Percentiles rank a stretch among this genome's conserved stretches.
phyloP scores from a whole-genome alignment of 2,329 filamentous ascomycete genomes.

The Penicillium sclerotiorum region DNA sequence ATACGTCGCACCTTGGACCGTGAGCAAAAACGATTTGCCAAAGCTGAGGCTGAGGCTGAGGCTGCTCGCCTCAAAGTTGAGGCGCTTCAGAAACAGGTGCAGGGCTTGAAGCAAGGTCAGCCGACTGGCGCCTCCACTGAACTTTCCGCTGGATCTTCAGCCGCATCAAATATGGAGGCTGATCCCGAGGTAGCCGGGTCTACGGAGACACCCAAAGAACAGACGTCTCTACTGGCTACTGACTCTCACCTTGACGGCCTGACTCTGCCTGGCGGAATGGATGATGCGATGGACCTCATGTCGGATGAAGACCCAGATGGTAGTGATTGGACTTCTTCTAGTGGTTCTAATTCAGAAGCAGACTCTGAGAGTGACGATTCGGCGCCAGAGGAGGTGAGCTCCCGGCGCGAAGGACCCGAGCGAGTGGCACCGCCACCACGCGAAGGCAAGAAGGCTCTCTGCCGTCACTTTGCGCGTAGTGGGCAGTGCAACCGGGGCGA shows the following conservation, averaged over 20 bases:
- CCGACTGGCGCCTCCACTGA: not conserved
- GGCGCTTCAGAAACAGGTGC: constrained; percentile 30
- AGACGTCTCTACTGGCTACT: not conserved
- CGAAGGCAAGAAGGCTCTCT: constrained; percentile 36
- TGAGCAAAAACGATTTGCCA: constrained; percentile 59
- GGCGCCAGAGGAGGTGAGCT: constrained; percentile 46
- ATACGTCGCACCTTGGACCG: constrained; percentile 59
- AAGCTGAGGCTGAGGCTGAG: constrained; percentile 48
- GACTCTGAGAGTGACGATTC: constrained; percentile 33
- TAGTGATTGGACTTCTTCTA: constrained; percentile 45
- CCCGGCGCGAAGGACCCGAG: constrained; percentile 44
- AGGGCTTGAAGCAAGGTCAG: constrained; percentile 10
- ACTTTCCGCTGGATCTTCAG: not conserved
- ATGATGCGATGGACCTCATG: constrained; percentile 14
- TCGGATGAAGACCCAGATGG: constrained; percentile 21
- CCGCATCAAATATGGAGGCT: not conserved
- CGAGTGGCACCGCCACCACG: constrained; percentile 43
- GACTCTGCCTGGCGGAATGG: constrained; percentile 4
- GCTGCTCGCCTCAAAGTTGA: constrained; percentile 40
- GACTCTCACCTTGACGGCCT: not conserved
- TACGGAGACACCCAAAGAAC: not conserved
- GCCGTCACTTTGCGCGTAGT: constrained; percentile 44
- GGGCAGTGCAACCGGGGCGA: constrained; percentile 47
- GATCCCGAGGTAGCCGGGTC: not conserved
- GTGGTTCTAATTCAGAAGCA: constrained; percentile 34